A percentile compares a stretch with the other conserved stretches of the same genome.
Conservation (phyloP, 2,329 filamentous ascomycete genomes). For the Aspergillus intermedius region DNA sequence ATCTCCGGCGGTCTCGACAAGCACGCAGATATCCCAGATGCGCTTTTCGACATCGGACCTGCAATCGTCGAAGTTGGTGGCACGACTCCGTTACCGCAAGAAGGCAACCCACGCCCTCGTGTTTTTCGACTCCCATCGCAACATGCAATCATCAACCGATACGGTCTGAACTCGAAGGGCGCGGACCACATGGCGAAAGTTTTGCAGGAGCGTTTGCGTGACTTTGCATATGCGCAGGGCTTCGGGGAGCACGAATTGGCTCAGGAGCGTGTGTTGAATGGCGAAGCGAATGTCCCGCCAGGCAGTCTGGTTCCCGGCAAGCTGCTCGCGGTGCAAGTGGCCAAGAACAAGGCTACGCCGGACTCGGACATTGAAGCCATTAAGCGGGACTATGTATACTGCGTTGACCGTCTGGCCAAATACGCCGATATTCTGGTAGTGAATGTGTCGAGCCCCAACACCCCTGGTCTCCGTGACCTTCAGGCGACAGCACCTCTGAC, state of each 20-base stretch:
- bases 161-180: constrained; percentile 87
- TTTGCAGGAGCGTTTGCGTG: constrained; percentile 68
- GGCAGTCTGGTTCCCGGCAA: constrained; percentile 72
- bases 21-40: constrained; percentile 79
- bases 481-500: constrained; percentile 81
- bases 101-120: constrained; percentile 78
- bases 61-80: constrained; percentile 89
- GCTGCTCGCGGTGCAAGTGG: constrained; percentile 82
- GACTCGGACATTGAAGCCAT: constrained; percentile 80
- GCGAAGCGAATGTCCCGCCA: constrained; percentile 67
- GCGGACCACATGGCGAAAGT: constrained; percentile 78
- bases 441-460: constrained; percentile 96
- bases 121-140: constrained; percentile 81
- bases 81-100: constrained; percentile 77
- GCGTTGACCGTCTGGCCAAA: constrained; percentile 70
- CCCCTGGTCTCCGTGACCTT: constrained; percentile 78
- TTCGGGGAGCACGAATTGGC: constrained; percentile 56
- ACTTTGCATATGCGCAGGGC: constrained; percentile 66
- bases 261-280: constrained; percentile 69
- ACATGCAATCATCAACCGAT: constrained; percentile 88
- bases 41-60: constrained; percentile 76
- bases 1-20: constrained; percentile 97
- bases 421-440: constrained; percentile 97
- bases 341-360: constrained; percentile 92
- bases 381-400: constrained; percentile 74